Evolutionary conservation across 257 asterid genomes (phyloP), one percentile per base, ranked within the genome.

Genomic region (Dorcoceras hygrometricum): DNA sequence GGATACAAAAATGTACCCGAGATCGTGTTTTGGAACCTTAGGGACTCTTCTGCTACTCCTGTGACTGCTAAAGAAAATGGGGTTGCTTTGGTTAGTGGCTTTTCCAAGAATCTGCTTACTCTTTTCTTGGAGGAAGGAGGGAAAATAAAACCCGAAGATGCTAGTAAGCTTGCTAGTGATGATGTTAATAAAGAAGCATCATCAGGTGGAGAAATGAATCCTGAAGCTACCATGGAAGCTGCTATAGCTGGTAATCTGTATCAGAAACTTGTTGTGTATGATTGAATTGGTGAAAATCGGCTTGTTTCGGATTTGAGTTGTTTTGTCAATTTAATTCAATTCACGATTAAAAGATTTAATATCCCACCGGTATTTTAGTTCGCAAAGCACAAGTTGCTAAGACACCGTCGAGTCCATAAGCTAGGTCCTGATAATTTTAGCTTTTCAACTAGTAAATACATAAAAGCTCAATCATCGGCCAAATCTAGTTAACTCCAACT

Each of bases 21-120:
- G 65, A 78, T 84, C 9, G 90, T 84, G 73, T 86, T 86, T 62
- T 86, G 94, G 90, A 86, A 86, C 78, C 84, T 86, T 5, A 69
- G 85, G 26, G 63, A 73, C 59, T 86, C 94, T 0, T 59, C 65
- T 27, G 72, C 90, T 12, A 84, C 86, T 6, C 90, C 86, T 4
- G 86, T 86, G 27, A 11, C 59, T 55, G 86, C 80, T 0, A 72
- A 62, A 3, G 81, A 84, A 77, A 78, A 65, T 59, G 88, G 90
- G 28, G 94, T 82, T 26, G 85, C 87, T 0, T 69, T 79, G 14
- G 88, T 83, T n/a, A 78, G 86, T 67, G 94, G 90, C 14, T 83
- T 79, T 58, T 83, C 94, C 1, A 79, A 78, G 83, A 83, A 83
- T 59, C 68, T 81, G 76, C 48, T 84, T 59, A 78, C 79, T 3